Evolutionary conservation across 2,329 filamentous ascomycete genomes (phyloP).

Genomic region (Hymenoscyphus linearis): DNA sequence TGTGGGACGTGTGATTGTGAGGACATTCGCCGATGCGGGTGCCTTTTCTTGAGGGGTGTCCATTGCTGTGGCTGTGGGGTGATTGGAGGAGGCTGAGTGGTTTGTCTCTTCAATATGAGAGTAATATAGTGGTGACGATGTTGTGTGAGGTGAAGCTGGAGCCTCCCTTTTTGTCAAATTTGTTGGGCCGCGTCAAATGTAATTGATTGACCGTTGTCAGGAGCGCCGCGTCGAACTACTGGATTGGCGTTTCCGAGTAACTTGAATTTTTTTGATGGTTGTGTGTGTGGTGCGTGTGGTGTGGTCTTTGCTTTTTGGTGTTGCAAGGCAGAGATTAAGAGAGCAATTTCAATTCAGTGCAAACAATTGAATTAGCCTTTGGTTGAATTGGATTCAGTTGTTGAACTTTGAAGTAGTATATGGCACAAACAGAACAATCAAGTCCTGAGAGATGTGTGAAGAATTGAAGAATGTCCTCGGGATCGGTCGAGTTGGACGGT

Average conservation of each 20-base stretch:
- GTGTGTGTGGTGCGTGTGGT: background rate
- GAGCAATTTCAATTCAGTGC: slow-evolving; percentile 5
- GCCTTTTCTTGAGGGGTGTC: slow-evolving; percentile 15
- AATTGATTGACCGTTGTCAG: background rate
- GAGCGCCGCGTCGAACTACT: background rate
- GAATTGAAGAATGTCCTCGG: slow-evolving; percentile 2
- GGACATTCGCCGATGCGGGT: slow-evolving; percentile 8
- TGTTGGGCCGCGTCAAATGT: background rate
- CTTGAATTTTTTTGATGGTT: background rate
- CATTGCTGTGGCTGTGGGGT: slow-evolving; percentile 5
- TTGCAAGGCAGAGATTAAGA: background rate
- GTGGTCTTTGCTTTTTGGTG: background rate
- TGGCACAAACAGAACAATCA: slow-evolving; percentile 3
- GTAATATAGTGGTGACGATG: background rate
- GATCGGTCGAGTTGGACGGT: background rate
- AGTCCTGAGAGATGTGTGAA: slow-evolving; percentile 5
- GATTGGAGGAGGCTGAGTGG: background rate
- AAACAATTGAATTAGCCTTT: slow-evolving; percentile 5
- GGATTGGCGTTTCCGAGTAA: background rate
- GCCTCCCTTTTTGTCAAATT: background rate
- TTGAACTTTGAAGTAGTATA: background rate
- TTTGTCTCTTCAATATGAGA: background rate
- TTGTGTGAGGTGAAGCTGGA: background rate
- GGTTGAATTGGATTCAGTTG: no score
- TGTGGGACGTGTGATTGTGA: slow-evolving; percentile 16